These are phyloP conservation scores for Fallopia convolvulus DNA, from an alignment of 148 eudicot genomes.

Conservation along the genomic window DNA sequence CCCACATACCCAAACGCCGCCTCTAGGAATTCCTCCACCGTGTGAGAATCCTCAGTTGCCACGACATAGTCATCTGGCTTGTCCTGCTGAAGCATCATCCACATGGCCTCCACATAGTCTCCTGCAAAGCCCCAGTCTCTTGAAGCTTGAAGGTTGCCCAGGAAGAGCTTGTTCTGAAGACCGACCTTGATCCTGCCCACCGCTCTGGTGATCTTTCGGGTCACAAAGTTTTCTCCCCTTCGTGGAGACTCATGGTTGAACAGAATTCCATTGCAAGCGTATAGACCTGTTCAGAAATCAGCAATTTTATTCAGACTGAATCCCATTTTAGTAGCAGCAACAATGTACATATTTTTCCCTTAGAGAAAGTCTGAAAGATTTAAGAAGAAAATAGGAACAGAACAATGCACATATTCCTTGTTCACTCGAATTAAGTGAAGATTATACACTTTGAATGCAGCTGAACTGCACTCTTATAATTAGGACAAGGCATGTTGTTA, in stretches of 20 bases:
- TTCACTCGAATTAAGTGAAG: too few relatives aligned
- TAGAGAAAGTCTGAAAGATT: too few relatives aligned
- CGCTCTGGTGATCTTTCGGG: slow-evolving; percentile 86
- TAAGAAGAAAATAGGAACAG: too few relatives aligned
- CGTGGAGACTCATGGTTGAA: slow-evolving; percentile 90
- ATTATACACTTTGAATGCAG: too few relatives aligned
- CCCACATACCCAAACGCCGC: slow-evolving; percentile 78
- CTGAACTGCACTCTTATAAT: too few relatives aligned
- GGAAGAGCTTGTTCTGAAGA: slow-evolving; percentile 74
- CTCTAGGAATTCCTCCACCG: slow-evolving; percentile 75
- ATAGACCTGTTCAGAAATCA: slow-evolving; percentile 22
- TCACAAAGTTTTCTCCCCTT: slow-evolving; percentile 90
- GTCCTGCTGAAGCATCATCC: slow-evolving; percentile 99
- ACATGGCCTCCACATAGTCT: slow-evolving; percentile 98
- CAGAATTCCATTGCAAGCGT: slow-evolving; percentile 79
- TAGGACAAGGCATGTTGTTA: too few relatives aligned
- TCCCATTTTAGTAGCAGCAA: too few relatives aligned
- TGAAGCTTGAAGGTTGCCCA: slow-evolving; percentile 78
- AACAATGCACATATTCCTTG: too few relatives aligned
- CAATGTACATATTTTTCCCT: too few relatives aligned
- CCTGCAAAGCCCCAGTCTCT: slow-evolving; percentile 97
- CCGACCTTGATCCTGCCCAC: slow-evolving; percentile 88
- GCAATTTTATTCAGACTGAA: too few relatives aligned
- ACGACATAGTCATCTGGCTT: slow-evolving; percentile 94
- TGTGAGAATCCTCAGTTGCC: slow-evolving; percentile 90